phyloP scores from a whole-genome alignment of 2,329 filamentous ascomycete species.

The Aspergillus sergii region DNA sequence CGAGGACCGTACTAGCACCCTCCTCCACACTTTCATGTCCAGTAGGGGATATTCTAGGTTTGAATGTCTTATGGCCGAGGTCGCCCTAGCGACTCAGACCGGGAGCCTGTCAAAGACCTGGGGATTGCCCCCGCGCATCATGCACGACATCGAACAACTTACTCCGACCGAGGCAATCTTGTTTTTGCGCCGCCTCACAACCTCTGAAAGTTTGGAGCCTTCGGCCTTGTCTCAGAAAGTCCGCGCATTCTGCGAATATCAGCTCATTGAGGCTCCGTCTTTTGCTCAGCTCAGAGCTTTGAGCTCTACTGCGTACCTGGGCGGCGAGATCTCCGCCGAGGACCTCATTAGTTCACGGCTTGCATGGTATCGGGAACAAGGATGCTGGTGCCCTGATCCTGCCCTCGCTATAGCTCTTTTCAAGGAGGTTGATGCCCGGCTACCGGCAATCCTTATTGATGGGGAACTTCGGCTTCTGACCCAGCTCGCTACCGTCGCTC shows the following conservation, averaged over 20 bases:
- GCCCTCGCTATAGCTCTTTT: constrained; percentile 41
- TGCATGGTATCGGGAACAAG: constrained; percentile 46
- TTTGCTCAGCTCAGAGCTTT: constrained; percentile 43
- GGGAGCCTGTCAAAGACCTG: constrained; percentile 19
- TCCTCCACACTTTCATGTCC: constrained; percentile 50
- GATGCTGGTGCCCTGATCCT: constrained; percentile 38
- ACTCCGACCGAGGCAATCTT: constrained; percentile 36
- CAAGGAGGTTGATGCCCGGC: constrained; percentile 34
- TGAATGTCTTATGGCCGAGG: constrained; percentile 34
- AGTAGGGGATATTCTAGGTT: constrained; percentile 30
- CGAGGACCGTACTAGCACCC: constrained; percentile 44
- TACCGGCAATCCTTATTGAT: constrained; percentile 13
- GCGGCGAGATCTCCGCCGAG: constrained; percentile 39
- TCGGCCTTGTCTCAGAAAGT: constrained; percentile 31
- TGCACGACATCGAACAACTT: constrained; percentile 38
- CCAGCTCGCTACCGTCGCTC: constrained; percentile 32
- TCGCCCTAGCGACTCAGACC: constrained; percentile 29
- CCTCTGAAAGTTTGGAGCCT: constrained; percentile 30
- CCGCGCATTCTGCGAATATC: constrained; percentile 34
- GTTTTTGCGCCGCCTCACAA: constrained; percentile 43
- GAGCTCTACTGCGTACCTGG: constrained; percentile 44
- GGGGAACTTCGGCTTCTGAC: constrained; percentile 26
- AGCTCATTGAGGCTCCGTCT: constrained; percentile 42
- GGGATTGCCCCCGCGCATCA: constrained; percentile 30
- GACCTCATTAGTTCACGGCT: constrained; percentile 43